These are phyloP conservation scores for Tetrapyrgos nigripes DNA, from an alignment of 1,284 basidiomycete genomes.

Conservation along the genomic window DNA sequence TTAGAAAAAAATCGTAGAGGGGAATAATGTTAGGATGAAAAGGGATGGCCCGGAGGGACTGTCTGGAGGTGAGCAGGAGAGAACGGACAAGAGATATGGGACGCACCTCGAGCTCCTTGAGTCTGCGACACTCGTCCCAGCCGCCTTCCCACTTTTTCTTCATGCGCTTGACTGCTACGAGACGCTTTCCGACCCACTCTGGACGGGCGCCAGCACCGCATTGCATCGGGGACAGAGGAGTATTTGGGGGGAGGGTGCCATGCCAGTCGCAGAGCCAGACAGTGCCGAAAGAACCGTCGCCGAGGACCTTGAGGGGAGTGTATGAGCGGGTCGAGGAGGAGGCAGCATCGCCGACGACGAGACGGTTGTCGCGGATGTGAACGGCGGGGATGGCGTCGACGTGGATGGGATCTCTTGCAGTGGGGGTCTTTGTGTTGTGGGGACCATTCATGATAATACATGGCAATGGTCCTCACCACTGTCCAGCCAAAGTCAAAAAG, in stretches of 20 bases:
- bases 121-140: conserved; percentile 95
- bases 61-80: conserved; percentile 24
- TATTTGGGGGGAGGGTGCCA: conserved; percentile 89
- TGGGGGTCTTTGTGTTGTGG: conserved; percentile 30
- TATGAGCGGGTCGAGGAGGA: conserved; percentile 44
- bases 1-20: conserved; percentile 97
- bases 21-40: conserved; percentile 98
- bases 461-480: conserved; percentile 1
- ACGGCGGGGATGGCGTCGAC: conserved; percentile 78
- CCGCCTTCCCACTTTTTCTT: conserved; percentile 97
- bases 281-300: conserved; percentile 97
- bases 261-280: conserved; percentile 99
- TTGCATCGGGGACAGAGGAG: conserved; percentile 90
- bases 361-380: conserved; percentile 65
- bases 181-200: conserved; percentile 93
- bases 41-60: conserved; percentile 95
- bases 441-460: conserved; percentile 23
- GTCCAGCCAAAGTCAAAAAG: not conserved
- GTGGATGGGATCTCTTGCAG: conserved; percentile 59
- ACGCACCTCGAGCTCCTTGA: conserved; percentile 95
- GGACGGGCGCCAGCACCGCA: conserved; percentile 87
- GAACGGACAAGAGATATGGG: conserved; percentile 21
- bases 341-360: conserved; percentile 62
- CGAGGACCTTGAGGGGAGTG: conserved; percentile 55
- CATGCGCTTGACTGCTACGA: conserved; percentile 99